Evolutionary conservation across 1,284 basidiomycete species (phyloP).

Genomic region (Pseudozyma pruni): DNA sequence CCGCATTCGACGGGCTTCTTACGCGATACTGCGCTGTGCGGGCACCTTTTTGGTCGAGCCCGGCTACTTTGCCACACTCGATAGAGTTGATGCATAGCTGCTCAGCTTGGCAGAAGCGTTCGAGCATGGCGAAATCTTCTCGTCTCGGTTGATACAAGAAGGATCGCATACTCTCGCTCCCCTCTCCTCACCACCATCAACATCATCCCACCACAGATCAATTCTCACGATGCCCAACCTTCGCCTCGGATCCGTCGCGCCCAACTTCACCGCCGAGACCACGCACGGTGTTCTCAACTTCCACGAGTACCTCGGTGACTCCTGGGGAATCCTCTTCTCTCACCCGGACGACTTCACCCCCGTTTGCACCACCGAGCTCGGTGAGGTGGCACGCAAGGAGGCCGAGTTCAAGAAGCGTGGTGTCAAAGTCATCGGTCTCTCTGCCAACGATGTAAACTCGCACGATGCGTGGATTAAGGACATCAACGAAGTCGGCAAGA

Average conservation of each 20-base stretch:
- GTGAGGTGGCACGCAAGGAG: conserved; percentile 88
- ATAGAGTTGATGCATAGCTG: conserved; percentile 1
- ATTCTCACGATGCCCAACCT: conserved; percentile 67
- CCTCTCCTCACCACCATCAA: neutral
- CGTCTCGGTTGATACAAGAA: conserved; percentile 10
- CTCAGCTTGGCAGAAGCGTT: too few species aligned
- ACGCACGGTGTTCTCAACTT: conserved; percentile 72
- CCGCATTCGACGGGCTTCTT: conserved; percentile 3
- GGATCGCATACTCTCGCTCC: neutral
- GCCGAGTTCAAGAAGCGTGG: conserved; percentile 85
- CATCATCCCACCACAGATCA: neutral
- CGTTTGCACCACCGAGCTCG: conserved; percentile 85
- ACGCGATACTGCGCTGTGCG: too few species aligned
- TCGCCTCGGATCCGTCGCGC: conserved; percentile 64
- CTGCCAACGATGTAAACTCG: conserved; percentile 83
- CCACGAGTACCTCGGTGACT: conserved; percentile 88
- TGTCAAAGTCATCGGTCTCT: conserved; percentile 81
- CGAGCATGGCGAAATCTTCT: conserved; percentile 1
- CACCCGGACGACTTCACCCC: conserved; percentile 79
- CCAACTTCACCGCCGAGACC: conserved; percentile 66
- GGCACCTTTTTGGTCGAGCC: neutral
- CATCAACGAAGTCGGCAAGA: conserved; percentile 78
- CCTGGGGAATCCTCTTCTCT: conserved; percentile 76
- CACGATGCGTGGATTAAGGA: conserved; percentile 93
- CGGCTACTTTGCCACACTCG: neutral